Evolutionary conservation across 208 protist species (phyloP).

Genomic region (Leishmania tropica): DNA sequence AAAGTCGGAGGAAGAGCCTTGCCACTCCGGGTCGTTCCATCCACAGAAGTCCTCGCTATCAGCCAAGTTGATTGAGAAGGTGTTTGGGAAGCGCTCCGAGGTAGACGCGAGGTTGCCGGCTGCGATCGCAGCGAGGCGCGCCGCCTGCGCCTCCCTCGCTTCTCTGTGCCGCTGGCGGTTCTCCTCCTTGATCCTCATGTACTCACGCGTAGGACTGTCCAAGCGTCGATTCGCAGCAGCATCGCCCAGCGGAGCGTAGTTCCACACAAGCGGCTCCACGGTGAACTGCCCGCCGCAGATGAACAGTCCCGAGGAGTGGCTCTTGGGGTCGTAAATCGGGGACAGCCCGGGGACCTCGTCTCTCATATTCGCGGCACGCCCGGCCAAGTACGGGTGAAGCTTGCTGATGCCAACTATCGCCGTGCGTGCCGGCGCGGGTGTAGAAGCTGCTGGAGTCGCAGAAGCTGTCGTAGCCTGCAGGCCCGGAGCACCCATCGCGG

Average conservation of each 20-base stretch:
- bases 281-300: conserved; percentile 31
- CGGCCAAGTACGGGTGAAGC: conserved; percentile 12
- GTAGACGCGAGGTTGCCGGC: neutral
- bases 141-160: neutral
- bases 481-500: neutral
- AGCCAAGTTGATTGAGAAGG: neutral
- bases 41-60: conserved; percentile 1
- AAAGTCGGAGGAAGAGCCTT: neutral
- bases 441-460: neutral
- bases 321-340: neutral
- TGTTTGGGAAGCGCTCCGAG: neutral
- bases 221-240: neutral
- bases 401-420: conserved; percentile 48
- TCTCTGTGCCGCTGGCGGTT: neutral
- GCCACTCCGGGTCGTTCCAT: neutral
- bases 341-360: neutral
- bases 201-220: conserved; percentile 8
- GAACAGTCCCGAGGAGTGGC: conserved; percentile 1
- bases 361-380: neutral
- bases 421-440: conserved; percentile 8
- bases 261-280: conserved; percentile 10
- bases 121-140: neutral
- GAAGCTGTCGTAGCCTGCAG: neutral
- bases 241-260: conserved; percentile 22
- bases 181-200: neutral